Evolutionary conservation across 2,329 filamentous ascomycete species (phyloP), one percentile per base, ranked within the genome.

Genomic region (Colletotrichum aenigma): DNA sequence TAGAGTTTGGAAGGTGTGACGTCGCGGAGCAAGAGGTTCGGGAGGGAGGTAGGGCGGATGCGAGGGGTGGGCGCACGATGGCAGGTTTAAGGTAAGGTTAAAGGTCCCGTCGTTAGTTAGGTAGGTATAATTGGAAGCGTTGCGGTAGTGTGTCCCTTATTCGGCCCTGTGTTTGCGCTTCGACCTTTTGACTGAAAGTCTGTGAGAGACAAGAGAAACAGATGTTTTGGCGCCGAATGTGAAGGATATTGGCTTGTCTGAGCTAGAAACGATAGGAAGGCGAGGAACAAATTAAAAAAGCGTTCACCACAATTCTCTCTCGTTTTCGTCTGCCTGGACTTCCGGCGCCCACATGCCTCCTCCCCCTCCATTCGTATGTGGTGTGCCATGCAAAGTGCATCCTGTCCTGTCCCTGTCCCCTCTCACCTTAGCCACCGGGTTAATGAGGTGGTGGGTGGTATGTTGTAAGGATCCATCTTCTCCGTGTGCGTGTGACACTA

Each of bases 1-100:
- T 75, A 64, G 69, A 68, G 73, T 75, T 75, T 72, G 38, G 24
- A 55, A 75, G 62, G 62, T 67, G 73, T 75, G 70, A 75, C 73
- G 69, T 67, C 43, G 38, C 48, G 16, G 30, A 55, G 62, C 55
- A 38, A 56, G 43, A 72, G 69, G 55, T 60, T 71, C 61, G 55
- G 55, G 13, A 30, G 69, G 72, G 43, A 62, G 73, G 62, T n/a
- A 48, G 24, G n/a, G 32, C 38, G 55, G 36, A 62, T 75, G 56
- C 56, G 69, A 75, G 43, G 69, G 56, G 69, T 71, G 72, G 38
- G 73, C 73, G 69, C 69, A 68, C 73, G 62, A 67, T 62, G 21
- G 38, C 48, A 34, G 58, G 58, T 52, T 52, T n/a, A 62, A 62
- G 58, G 58, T 62, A 36, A 30, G 43, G 43, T 48, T 48, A 48